Percentiles rank a stretch among this genome's conserved stretches.
Conservation (phyloP, 768 basidiomycete genomes). For the Tubosaeta sp. region DNA sequence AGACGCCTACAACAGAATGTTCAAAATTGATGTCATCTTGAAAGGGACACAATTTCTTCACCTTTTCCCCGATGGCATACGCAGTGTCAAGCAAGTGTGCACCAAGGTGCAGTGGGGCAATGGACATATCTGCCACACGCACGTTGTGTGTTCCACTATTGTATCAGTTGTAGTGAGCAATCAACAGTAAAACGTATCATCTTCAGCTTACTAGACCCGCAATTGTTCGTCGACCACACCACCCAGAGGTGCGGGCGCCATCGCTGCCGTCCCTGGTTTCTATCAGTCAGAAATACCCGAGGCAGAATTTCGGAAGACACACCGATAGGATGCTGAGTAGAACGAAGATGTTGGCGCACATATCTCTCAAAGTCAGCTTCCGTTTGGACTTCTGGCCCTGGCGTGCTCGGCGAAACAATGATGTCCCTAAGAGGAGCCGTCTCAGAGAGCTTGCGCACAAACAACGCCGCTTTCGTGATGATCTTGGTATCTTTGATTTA, state of each 20-base stretch:
- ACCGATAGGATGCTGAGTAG: constrained; percentile 15
- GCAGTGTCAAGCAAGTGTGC: constrained; percentile 15
- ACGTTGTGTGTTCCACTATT: constrained; percentile 15
- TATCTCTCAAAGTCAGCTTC: constrained; percentile 13
- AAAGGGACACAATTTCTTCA: background rate
- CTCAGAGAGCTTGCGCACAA: constrained; percentile 12
- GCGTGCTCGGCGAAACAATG: constrained; percentile 14
- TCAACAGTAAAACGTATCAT: background rate
- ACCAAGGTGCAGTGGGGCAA: constrained; percentile 12
- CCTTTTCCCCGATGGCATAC: constrained; percentile 18
- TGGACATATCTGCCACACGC: constrained; percentile 16
- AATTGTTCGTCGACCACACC: constrained; percentile 16
- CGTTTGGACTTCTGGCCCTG: constrained; percentile 18
- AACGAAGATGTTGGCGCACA: background rate
- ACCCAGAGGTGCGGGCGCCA: constrained; percentile 15
- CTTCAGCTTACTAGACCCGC: constrained; percentile 11
- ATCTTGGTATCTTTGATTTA: constrained; percentile 9
- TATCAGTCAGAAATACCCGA: constrained; percentile 1
- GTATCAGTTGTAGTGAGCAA: background rate
- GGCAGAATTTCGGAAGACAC: background rate
- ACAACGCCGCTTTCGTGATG: constrained; percentile 11
- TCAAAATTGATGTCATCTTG: background rate
- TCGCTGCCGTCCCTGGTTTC: constrained; percentile 13
- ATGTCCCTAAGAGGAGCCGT: constrained; percentile 15
- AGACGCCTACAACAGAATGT: constrained; percentile 4